Base-by-base conservation (phyloP, 345 rosid genomes). In the Bruguiera parviflora region DNA sequence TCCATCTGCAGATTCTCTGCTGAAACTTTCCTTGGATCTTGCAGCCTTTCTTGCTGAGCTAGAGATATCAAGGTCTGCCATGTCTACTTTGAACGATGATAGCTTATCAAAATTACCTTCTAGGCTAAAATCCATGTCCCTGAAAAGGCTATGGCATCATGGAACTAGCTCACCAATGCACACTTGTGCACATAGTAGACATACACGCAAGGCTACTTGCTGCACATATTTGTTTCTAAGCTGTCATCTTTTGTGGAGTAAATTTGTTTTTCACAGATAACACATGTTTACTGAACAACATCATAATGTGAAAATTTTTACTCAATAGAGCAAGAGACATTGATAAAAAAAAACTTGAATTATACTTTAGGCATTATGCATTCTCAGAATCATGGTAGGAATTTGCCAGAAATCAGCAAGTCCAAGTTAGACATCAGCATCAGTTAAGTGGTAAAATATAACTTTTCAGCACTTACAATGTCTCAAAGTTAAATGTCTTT, bases 61-160 rank as follows among this genome's bases (percentile, higher is more conserved):
- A 47, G 92, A 80, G 82, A 95, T 88, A 78, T 90, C 91, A 80
- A 95, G 84, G 69, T 89, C 97, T 64, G 89, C 79, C 88, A 88
- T 83, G 76, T 89, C 92, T 71, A 84, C 72, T 80, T 89, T 86
- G 78, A 92, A 85, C 21, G 96, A 87, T 71, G 96, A 73, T 35
- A 88, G 62, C 82, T 95, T 92, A 67, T 72, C 83, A 83, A 90
- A 89, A 71, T 85, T 90, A 71, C 80, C 88, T 71, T 82, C 94
- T 55, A 92, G 74, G 83, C 84, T 82, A 66, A 95, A 95, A 77
- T 85, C 89, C 82, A 88, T 84, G 71, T 95, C 99, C 84, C 89
- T 90, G 87, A 68, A 66, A 70, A 69, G 20, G 25, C 11, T 22
- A 56, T 29, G 31, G 19, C 59, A 57, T 19, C 27, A 35, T 55